Evolutionary conservation across 768 basidiomycete genomes (phyloP), one percentile per base, ranked within the genome.

Genomic region (Mycena vitilis): DNA sequence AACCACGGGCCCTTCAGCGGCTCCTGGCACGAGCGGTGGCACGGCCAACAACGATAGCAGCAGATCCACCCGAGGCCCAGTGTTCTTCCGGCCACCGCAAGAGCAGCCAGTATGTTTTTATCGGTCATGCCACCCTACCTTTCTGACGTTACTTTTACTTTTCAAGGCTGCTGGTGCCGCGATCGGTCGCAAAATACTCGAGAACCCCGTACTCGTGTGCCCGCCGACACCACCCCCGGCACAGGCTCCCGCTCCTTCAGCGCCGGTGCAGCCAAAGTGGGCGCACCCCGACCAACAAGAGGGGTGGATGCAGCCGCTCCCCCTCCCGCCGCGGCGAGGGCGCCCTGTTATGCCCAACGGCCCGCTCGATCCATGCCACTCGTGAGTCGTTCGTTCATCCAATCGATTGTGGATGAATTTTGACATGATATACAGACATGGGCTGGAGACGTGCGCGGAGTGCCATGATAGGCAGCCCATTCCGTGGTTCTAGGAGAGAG

Each of bases 211-310:
- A 23, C 30, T 30, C 30, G 30, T 30, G 2, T 30, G 30, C 5
- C 57, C 57, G 1, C 36, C 25, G 11, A 10, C 40, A 1, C 56
- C 56, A 22, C 25, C 57, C 16, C 25, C 4, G 23, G 9, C 22
- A 2, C 53, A 34, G 6, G 22, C 53, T 5, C 53, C 44, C 22
- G 42, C 44, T 11, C 44, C 42, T 0, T 6, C 44, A 16, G n/a
- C 37, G 16, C 16, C 38, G 23, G 44, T 25, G 8, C 8, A 45
- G 25, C 12, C 9, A 25, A 45, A 20, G 22, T 59, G 57, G 57
- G 57, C 57, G 23, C 30, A 59, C 18, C 57, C 57, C 12, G 57
- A 44, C 9, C 40, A 59, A 44, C 57, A 59, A 25, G 57, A 59
- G 23, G 22, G 11, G 18, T 59, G 57, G 40, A 59, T 59, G 57